Conservation (phyloP, 257 asterid species). For the Capsicum rhomboideum region DNA sequence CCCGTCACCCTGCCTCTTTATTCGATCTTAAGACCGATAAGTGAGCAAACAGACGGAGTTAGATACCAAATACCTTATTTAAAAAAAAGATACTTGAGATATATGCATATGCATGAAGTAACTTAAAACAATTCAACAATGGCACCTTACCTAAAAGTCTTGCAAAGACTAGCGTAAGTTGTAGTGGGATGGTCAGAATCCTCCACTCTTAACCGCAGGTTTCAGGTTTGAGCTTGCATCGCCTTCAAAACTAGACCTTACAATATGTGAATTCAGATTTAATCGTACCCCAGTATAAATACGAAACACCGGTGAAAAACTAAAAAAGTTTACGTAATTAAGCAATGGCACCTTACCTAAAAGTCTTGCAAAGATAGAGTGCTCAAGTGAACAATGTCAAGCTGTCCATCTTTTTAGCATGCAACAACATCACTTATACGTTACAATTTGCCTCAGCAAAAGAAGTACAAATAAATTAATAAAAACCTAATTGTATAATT, state of each 20-base stretch:
- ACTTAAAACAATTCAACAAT: too few species aligned
- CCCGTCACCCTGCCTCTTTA: neutral
- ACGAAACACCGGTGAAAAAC: too few species aligned
- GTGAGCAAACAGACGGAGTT: too few species aligned
- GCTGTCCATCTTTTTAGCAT: constrained; percentile 20
- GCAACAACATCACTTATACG: constrained; percentile 19
- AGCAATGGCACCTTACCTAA: neutral
- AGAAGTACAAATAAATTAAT: neutral
- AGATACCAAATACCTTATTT: too few species aligned
- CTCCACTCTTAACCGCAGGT: neutral
- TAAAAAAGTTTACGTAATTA: too few species aligned
- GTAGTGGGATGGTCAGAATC: accelerated
- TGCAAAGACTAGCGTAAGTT: neutral
- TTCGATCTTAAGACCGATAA: neutral
- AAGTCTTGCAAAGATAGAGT: constrained; percentile 3
- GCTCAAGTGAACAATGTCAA: constrained; percentile 12
- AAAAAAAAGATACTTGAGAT: too few species aligned
- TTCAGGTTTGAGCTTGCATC: accelerated
- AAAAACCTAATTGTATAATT: neutral
- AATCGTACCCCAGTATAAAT: too few species aligned
- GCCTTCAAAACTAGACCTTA: neutral
- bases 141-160: neutral
- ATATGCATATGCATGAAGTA: too few species aligned
- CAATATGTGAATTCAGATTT: neutral
- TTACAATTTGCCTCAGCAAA: constrained; percentile 1